Base-by-base conservation (phyloP, 805 yeast species). In the Sugiyamaella smithiae region DNA sequence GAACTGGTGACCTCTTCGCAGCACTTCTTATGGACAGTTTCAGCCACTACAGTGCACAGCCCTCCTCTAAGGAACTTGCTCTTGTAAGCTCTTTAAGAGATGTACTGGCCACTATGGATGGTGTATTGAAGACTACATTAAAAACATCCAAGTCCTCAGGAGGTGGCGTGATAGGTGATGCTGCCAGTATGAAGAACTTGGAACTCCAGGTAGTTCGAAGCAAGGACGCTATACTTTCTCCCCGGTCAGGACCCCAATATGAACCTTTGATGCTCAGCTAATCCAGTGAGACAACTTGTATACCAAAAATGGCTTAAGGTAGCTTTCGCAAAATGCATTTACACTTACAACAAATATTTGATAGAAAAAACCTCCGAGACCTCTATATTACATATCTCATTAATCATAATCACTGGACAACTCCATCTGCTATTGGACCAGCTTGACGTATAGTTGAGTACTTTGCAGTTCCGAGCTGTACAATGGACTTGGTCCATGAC, bases 1-100 rank as follows among this genome's bases (percentile, higher is more conserved):
- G 98, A 1, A 96, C 93, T 0, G 98, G 98, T 5, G 98, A 90
- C 60, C 67, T 90, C 36, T 90, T 91, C 58, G 83, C 96, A 0
- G 91, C 96, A 0, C 65, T 90, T 33, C 64, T 89, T 26, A 57
- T 87, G 4, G 95, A 85, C 64, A 76, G 86, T 56, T 68, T 50
- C 50, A 50, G 52, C 40, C 28, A 50, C 7, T 47, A 43, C 29
- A 19, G 35, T 24, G 23, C 33, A 26, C 9, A 43, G 20, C 24
- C 48, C 24, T 28, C 16, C 17, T 7, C 26, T 1, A 31, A 48
- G 1, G 43, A 46, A 0, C 35, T 43, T 4, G 58, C 65, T 56
- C 75, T 71, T 9, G 62, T 57, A 22, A 55, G 53, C 32, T 70
- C 63, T 49, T 61, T 69, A n/a, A 77, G 74, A 3, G 59, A 61